phyloP scores from a whole-genome alignment of 208 protist genomes.

The Naegleria lovaniensis region DNA sequence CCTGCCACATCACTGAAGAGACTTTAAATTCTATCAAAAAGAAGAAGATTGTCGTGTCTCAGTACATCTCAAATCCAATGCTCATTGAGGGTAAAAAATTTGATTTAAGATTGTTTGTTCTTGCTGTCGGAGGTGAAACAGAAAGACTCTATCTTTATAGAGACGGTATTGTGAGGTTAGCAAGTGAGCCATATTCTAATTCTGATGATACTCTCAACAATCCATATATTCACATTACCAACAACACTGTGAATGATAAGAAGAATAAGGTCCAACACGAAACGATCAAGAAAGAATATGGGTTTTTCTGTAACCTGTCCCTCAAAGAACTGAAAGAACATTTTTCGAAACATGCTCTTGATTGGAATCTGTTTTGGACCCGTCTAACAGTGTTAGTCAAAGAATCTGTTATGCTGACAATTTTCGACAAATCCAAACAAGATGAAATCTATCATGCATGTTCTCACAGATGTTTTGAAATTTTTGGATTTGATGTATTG shows the following conservation, averaged over 20 bases:
- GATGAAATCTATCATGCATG: neutral
- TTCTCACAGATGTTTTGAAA: conserved; percentile 75
- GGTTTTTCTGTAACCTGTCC: neutral
- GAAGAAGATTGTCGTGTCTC: conserved; percentile 78
- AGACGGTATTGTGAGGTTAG: conserved; percentile 15
- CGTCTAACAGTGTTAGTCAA: neutral
- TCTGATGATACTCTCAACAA: neutral
- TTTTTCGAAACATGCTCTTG: neutral
- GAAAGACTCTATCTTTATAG: neutral
- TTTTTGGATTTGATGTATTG: conserved; percentile 91
- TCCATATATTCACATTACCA: conserved; percentile 19
- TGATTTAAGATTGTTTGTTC: conserved; percentile 86
- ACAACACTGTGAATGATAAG: conserved; percentile 26
- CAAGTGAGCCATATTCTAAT: neutral
- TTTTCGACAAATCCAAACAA: neutral
- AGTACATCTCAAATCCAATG: conserved; percentile 79
- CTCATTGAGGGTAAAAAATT: conserved; percentile 86
- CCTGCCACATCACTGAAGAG: neutral
- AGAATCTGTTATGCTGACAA: neutral
- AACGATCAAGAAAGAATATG: neutral
- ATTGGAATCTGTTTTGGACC: neutral
- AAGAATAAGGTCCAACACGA: neutral
- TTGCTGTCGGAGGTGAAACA: conserved; percentile 51
- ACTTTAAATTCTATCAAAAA: neutral
- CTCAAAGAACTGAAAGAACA: neutral